Evolutionary conservation across 306 rosid species (phyloP).

Genomic region (Quercus berberidifolia): DNA sequence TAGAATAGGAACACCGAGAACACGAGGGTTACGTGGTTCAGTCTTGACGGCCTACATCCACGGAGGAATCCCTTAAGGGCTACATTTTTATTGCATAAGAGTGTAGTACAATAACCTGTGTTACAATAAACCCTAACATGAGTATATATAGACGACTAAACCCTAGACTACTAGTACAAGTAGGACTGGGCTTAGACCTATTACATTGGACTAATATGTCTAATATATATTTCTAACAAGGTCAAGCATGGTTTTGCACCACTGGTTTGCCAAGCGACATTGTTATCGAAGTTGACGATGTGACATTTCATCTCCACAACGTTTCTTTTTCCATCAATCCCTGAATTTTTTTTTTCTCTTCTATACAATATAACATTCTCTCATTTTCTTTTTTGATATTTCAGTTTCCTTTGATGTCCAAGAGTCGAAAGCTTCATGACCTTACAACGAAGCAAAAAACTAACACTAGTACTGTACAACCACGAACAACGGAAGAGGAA

Average conservation of each 20-base stretch:
- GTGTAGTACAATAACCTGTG: too few relatives aligned
- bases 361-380: not conserved
- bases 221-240: too few relatives aligned
- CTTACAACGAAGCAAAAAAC: slow-evolving; percentile 70
- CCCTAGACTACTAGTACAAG: too few relatives aligned
- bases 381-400: slow-evolving; percentile 1
- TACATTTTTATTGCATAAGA: too few relatives aligned
- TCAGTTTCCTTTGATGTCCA: slow-evolving; percentile 93
- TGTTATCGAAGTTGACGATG: slow-evolving; percentile 74
- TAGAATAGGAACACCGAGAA: too few relatives aligned
- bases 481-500: not conserved
- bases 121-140: too few relatives aligned
- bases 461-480: not conserved
- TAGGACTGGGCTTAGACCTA: too few relatives aligned
- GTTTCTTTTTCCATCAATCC: slow-evolving; percentile 20
- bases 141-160: too few relatives aligned
- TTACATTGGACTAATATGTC: too few relatives aligned
- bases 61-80: too few relatives aligned
- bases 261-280: slow-evolving; percentile 84
- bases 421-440: slow-evolving; percentile 61
- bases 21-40: too few relatives aligned
- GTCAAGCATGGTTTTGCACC: slow-evolving; percentile 94
- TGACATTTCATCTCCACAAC: slow-evolving; percentile 94
- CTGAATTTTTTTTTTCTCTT: slow-evolving; percentile 3
- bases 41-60: too few relatives aligned